phyloP scores from a whole-genome alignment of 352 stramenopile species.

The Blastocystis hominis region DNA sequence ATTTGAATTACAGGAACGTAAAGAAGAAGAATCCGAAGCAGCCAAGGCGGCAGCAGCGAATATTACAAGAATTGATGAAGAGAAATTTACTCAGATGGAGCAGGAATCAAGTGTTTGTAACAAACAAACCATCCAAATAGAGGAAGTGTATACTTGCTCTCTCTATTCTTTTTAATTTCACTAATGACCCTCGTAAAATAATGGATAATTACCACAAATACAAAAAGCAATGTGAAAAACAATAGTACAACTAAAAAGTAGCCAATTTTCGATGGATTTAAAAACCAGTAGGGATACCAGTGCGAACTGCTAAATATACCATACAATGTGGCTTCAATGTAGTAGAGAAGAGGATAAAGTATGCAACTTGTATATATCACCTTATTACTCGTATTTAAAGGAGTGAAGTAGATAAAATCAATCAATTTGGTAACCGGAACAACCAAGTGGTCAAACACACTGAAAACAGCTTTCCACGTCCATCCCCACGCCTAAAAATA shows the following conservation, averaged over 20 bases:
- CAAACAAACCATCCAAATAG: not conserved
- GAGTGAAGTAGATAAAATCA: slow-evolving; percentile 9
- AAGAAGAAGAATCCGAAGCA: not conserved
- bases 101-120: not conserved
- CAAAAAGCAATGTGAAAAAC: not conserved
- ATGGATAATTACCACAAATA: not conserved
- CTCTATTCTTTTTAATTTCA: not conserved
- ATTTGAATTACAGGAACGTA: slow-evolving; percentile 6
- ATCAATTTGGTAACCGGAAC: not conserved
- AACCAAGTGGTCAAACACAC: slow-evolving; percentile 35
- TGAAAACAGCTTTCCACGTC: not conserved
- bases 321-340: not conserved
- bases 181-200: not conserved
- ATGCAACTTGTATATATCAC: not conserved
- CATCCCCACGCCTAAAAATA: not conserved
- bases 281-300: slow-evolving; percentile 47
- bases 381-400: not conserved
- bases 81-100: not conserved
- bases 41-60: not conserved
- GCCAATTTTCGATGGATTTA: not conserved
- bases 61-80: not conserved
- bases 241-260: not conserved
- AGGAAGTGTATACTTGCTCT: not conserved
- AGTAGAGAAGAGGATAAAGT: slow-evolving; percentile 15
- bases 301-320: not conserved